Evolutionary conservation across 345 rosid species (phyloP), one percentile per base, ranked within the genome.

Genomic region (Salix udensis): DNA sequence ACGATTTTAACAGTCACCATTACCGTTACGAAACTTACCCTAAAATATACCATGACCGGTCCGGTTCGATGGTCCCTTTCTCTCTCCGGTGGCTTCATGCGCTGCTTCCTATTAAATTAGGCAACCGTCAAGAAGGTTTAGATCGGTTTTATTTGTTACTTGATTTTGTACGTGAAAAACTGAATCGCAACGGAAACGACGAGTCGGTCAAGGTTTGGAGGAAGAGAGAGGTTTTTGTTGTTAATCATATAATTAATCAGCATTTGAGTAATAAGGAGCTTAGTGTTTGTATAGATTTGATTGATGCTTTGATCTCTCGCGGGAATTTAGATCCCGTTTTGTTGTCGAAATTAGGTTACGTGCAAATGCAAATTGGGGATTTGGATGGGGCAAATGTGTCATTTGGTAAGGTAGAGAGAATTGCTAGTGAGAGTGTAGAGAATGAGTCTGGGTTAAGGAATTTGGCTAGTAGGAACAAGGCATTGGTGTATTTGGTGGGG

Each of bases 31-130:
- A 93, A 71, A 83, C 97, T 11, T 90, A 89, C 77, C 99, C 98
- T 7, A 81, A 86, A 46, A 70, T 87, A 39, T 93, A 93, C 83
- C 90, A 89, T 0, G 84, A 83, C 76, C 88, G 94, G 55, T 78
- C 80, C 4, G 99, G 99, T 19, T 96, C 99, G 37, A 92, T 96
- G 97, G 90, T 93, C 23, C 99, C 99, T 40, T 96, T 96, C 88
- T 78, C 87, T 46, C 86, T 96, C 34, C 92, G 98, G 61, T 96
- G 95, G 94, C 87, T 96, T 60, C 85, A 91, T 48, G 93, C 94
- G 40, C 76, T 93, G 65, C 67, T 93, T 19, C 98, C 94, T 0
- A 77, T 85, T 18, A 96, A 89, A 78, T 68, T 89, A 14, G 92
- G 89, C 12, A 84, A 83, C 36, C 92, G 94, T 19, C 89, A 83